A percentile compares a stretch with the other conserved stretches of the same genome.
These are phyloP conservation scores for Hypoxylon sp. DNA, from an alignment of 2,329 filamentous ascomycete genomes.

Conservation along the genomic window DNA sequence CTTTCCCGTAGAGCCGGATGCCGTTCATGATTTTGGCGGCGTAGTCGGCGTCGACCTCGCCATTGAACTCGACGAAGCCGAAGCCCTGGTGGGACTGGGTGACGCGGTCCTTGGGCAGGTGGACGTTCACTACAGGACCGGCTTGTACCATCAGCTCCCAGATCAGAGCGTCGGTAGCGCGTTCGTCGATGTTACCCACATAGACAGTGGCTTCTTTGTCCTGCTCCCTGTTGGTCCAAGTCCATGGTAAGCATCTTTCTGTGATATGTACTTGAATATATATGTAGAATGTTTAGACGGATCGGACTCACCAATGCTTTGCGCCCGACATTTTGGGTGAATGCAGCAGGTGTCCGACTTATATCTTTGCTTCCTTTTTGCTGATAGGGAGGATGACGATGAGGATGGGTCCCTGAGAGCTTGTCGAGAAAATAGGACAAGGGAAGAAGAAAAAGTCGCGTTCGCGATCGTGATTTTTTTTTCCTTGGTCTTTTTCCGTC, in stretches of 20 bases:
- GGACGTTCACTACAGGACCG: conserved; percentile 96
- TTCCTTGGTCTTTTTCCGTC: no score
- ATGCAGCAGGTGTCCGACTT: background rate
- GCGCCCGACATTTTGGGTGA: conserved; percentile 53
- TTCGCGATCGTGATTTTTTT: background rate
- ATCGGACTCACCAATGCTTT: conserved; percentile 45
- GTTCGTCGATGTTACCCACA: conserved; percentile 97
- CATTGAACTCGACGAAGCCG: conserved; percentile 98
- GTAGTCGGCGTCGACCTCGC: conserved; percentile 95
- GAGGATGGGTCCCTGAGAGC: no score
- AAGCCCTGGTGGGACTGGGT: conserved; percentile 97
- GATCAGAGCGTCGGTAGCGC: conserved; percentile 85
- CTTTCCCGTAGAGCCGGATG: conserved; percentile 90
- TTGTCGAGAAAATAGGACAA: background rate
- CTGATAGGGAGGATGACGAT: background rate
- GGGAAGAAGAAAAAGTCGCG: background rate
- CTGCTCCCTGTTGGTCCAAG: conserved; percentile 78
- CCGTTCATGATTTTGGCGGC: conserved; percentile 97
- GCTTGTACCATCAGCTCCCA: conserved; percentile 99
- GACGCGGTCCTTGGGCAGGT: conserved; percentile 97
- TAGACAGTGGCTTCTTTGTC: conserved; percentile 99
- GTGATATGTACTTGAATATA: conserved; percentile 34
- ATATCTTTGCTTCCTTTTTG: background rate
- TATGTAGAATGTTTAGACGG: background rate
- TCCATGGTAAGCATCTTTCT: conserved; percentile 30